These are phyloP conservation scores for Acanthamoeba royreba DNA, from an alignment of 208 protist species.

Conservation along the genomic window DNA sequence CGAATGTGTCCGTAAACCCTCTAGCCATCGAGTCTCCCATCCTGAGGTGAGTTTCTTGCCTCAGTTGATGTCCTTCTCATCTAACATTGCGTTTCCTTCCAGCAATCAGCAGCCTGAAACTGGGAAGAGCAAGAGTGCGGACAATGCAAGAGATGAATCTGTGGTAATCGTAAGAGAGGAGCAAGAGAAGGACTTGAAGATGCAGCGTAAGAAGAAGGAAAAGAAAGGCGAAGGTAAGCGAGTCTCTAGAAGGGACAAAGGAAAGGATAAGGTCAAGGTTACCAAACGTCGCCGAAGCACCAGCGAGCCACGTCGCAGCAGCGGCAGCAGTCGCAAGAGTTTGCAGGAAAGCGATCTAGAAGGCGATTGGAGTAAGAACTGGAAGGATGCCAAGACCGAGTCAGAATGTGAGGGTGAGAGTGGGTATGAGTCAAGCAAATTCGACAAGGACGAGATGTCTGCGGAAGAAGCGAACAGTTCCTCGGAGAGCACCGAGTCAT, in stretches of 20 bases:
- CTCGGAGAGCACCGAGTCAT: background rate
- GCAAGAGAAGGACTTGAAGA: no score
- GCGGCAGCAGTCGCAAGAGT: background rate
- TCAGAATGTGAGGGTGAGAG: background rate
- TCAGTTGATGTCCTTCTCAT: background rate
- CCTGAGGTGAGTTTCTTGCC: background rate
- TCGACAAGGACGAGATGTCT: background rate
- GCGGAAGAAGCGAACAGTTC: background rate
- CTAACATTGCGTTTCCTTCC: background rate
- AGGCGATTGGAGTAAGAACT: background rate
- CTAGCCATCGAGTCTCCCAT: background rate
- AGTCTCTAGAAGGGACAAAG: background rate
- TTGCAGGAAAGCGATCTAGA: background rate
- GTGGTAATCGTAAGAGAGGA: background rate
- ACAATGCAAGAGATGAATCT: background rate
- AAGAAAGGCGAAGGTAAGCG: background rate
- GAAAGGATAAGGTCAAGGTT: background rate
- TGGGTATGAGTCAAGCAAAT: constrained; percentile 18
- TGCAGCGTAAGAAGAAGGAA: background rate
- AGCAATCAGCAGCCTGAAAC: no score
- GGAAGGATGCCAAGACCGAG: background rate
- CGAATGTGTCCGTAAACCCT: background rate
- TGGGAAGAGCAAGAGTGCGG: background rate
- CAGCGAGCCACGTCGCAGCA: background rate
- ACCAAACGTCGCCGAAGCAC: background rate